Evolutionary conservation across 495 filamentous ascomycete species (phyloP), one percentile per base, ranked within the genome.

Genomic region (Thozetella sp.): DNA sequence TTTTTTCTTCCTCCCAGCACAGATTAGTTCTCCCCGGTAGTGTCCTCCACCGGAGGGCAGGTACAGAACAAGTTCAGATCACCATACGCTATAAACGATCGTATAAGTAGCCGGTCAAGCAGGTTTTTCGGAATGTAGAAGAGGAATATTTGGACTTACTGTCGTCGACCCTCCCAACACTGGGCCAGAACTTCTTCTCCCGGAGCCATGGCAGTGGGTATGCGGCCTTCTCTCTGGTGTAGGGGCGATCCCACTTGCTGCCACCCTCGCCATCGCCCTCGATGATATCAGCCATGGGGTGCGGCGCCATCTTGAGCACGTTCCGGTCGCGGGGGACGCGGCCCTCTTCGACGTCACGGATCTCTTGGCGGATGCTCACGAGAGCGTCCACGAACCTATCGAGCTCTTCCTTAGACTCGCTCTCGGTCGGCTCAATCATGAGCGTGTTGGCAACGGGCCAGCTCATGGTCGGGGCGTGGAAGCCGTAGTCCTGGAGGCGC

Each of bases 151-250:
- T 24, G 50, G 52, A 80, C 86, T 80, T 79, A 94, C 93, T 85
- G 81, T 99, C 96, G 76, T 99, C 90, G 26, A 98, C 80, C 67
- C 95, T 82, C 9, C 91, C 91, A 30, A 97, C 93, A 30, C 81
- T 89, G 0, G 95, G 94, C 95, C 95, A 99, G 79, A 98, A 97
- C 81, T 99, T 99, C 88, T 96, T 97, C 84, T 96, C 91, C 76
- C 85, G 85, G 62, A 98, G 74, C 80, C 86, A 97, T 2, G 87
- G 79, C 64, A 97, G 70, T 20, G 95, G 95, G 71, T 97, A 98
- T 2, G 93, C 95, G 11, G 95, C 95, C 73, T 85, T 80, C 80
- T 95, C 90, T 26, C 92, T 80, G 12, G 80, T 85, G 70, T 99
- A 99, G 0, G 83, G 79, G 23, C 95, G 80, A 55, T 91, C 77